These are phyloP conservation scores for Xylariaceae sp. DNA, from an alignment of 2,329 filamentous ascomycete genomes.

Conservation along the genomic window DNA sequence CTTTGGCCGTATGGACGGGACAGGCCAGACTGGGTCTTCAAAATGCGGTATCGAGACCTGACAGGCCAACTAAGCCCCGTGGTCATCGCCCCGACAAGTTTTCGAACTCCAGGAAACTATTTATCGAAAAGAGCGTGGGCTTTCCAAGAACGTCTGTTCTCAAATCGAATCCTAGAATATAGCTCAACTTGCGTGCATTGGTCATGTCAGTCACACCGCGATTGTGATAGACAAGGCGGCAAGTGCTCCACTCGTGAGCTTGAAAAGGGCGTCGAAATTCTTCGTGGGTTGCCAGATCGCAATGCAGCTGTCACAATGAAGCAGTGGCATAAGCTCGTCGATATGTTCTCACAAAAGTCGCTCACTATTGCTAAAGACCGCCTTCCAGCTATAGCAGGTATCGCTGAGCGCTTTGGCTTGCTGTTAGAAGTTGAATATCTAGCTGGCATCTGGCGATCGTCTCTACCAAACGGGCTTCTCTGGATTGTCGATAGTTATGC, in stretches of 20 bases:
- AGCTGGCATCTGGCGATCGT: slow-evolving; percentile 2
- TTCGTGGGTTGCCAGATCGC: too few relatives aligned
- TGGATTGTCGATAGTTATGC: neutral
- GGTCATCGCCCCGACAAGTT: neutral
- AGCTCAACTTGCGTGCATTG: neutral
- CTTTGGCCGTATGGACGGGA: neutral
- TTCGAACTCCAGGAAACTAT: neutral
- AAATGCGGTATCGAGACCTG: neutral
- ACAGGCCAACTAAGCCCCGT: neutral
- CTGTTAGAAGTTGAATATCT: neutral
- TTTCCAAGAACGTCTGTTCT: slow-evolving; percentile 1
- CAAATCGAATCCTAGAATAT: neutral
- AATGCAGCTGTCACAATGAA: neutral
- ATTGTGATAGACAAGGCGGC: slow-evolving; percentile 1
- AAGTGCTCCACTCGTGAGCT: neutral
- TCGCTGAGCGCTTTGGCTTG: neutral
- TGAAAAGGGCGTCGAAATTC: neutral
- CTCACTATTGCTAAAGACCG: neutral
- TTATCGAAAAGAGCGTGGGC: neutral
- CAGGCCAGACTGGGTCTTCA: slow-evolving; percentile 1
- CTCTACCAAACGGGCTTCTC: neutral
- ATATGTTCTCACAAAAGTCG: neutral
- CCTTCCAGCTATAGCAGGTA: neutral
- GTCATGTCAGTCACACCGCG: neutral
- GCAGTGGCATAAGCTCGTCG: neutral